Evolutionary conservation across 768 basidiomycete species (phyloP), one percentile per base, ranked within the genome.

Genomic region (Thelephora aurantiotincta): DNA sequence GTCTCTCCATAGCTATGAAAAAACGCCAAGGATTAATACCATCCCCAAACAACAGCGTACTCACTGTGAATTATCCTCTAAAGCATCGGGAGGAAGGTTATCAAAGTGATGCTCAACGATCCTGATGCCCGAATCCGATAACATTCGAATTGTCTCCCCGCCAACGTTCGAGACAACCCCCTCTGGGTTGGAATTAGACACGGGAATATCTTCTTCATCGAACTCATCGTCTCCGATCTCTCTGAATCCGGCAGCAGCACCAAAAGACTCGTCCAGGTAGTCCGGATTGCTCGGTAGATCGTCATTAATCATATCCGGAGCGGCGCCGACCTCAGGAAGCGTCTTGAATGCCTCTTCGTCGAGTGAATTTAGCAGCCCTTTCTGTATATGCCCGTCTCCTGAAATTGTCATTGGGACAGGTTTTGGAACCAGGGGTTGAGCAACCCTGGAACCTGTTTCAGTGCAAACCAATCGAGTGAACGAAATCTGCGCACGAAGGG

Each of bases 231-330:
- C 84, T 26, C 70, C 69, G 45, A 84, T 69, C 58, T 79, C 82
- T 45, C 77, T 73, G 14, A 89, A 65, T 12, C 88, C 88, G 4
- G 79, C 83, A 14, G 86, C 80, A 19, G 84, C 66, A 35, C 83
- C 80, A 52, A 88, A 87, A 2, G 86, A 82, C 46, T 75, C 77
- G 53, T 91, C 88, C 42, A 98, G 69, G 57, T 93, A 98, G 57
- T 92, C 87, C 43, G 71, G 65, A 60, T 98, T 94, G 18, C 73
- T 83, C 0, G 94, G 94, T 7, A 98, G 67, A 60, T 98, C 92
- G 55, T 98, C 94, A 30, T 71, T 68, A 48, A 98, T 82, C 78
- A 96, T 80, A 62, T 97, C 94, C 12, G 87, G 80, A 7, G 79
- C 74, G 9, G 78, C 73, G 18, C 84, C 82, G 36, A 94, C 68